Conservation (phyloP, 164 flowering plant genomes). For the Berberis thunbergii region DNA sequence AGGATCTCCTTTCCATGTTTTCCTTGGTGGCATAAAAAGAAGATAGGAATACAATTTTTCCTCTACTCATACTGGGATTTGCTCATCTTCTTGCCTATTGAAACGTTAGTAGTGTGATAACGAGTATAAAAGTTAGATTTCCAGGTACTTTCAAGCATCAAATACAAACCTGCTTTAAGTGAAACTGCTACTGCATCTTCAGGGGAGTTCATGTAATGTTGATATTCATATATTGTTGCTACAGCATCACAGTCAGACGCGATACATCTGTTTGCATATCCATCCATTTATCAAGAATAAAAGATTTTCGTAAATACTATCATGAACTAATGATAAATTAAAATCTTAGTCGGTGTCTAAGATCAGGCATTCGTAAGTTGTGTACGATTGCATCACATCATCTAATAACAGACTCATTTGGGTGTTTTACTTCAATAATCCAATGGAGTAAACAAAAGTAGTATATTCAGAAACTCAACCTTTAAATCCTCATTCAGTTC, state of each 20-base stretch:
- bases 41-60: too few relatives aligned
- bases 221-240: conserved; percentile 71
- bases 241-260: conserved; percentile 98
- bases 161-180: conserved; percentile 69
- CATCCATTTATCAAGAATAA: neutral
- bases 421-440: neutral
- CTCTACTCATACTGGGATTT: too few relatives aligned
- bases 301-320: neutral
- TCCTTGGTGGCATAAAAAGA: too few relatives aligned
- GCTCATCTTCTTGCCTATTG: too few relatives aligned
- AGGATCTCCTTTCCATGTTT: too few relatives aligned
- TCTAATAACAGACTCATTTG: neutral
- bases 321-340: too few relatives aligned
- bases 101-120: too few relatives aligned
- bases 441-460: neutral
- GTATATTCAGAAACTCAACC: conserved; percentile 38
- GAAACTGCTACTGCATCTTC: conserved; percentile 83
- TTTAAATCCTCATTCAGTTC: conserved; percentile 74
- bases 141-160: neutral
- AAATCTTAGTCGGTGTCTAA: too few relatives aligned
- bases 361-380: too few relatives aligned
- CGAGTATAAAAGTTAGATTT: too few relatives aligned
- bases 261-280: conserved; percentile 49
- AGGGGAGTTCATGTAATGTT: conserved; percentile 39
- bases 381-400: too few relatives aligned